Conservation (phyloP, 2,329 filamentous ascomycete genomes). For the Volutella citrinella region DNA sequence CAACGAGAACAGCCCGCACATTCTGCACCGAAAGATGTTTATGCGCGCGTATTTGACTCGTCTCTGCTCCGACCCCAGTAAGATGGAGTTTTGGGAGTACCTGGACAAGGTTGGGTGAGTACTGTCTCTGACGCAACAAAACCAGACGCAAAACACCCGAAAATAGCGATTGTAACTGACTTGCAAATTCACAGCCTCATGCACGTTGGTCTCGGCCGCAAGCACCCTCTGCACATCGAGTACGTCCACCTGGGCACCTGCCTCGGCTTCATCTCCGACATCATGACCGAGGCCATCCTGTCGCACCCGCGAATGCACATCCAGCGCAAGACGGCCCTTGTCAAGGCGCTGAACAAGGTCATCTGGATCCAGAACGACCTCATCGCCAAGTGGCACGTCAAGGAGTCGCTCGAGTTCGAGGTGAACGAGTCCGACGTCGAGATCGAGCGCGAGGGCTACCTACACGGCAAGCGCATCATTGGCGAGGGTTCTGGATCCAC, state of each 20-base stretch:
- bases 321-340: slow-evolving; percentile 66
- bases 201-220: slow-evolving; percentile 73
- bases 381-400: slow-evolving; percentile 78
- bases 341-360: slow-evolving; percentile 75
- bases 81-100: slow-evolving; percentile 80
- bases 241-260: slow-evolving; percentile 75
- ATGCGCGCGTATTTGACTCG: slow-evolving; percentile 71
- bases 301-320: slow-evolving; percentile 66
- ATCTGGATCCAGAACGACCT: slow-evolving; percentile 88
- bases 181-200: slow-evolving; percentile 56
- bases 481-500: slow-evolving; percentile 27
- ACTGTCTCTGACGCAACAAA: too few relatives aligned
- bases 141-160: too few relatives aligned
- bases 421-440: slow-evolving; percentile 44
- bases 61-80: slow-evolving; percentile 70
- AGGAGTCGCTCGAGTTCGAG: slow-evolving; percentile 62
- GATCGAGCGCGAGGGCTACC: slow-evolving; percentile 60
- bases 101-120: slow-evolving; percentile 75
- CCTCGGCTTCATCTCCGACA: slow-evolving; percentile 73
- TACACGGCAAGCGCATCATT: slow-evolving; percentile 61
- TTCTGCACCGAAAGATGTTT: slow-evolving; percentile 75
- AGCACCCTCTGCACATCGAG: slow-evolving; percentile 72
- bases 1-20: slow-evolving; percentile 69
- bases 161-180: too few relatives aligned
- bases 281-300: slow-evolving; percentile 73